Base-by-base conservation (phyloP, 208 protist species). In the Wallacemonas sp. region DNA sequence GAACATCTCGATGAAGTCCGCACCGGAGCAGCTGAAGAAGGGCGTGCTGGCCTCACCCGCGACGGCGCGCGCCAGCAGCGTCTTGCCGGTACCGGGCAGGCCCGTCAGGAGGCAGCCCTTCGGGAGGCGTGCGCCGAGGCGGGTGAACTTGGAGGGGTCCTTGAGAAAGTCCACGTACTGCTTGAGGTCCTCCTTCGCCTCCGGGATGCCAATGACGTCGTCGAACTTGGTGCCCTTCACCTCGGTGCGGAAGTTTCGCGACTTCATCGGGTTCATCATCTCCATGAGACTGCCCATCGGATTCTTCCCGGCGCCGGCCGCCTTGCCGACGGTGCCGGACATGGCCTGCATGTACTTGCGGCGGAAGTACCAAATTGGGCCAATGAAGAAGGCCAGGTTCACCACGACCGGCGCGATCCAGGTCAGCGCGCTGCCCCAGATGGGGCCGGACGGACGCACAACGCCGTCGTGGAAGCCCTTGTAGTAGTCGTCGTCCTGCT, bases 141-240 rank as follows among this genome's bases (percentile, higher is more conserved):
- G 80, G 1, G 81, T 90, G 81, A 98, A 99, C 74, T 97, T 96
- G 26, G 91, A 76, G 0, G 98, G 97, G 26, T 98, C 89, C 81
- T 99, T 98, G 12, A 99, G 78, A 75, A 99, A 99, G 61, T 98
- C 94, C 14, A 99, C 98, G 82, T 99, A 99, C 87, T 99, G 98
- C 83, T 96, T 92, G 44, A 99, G 87, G 61, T 99, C 98, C 32
- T 97, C 85, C 74, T 99, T 99, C 5, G 98, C 98, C 70, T 99
- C 98, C 3, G 97, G 94, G 38, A 99, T 91, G 39, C 98, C 98
- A 46, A 97, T 98, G 22, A 99, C 96, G 74, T 99, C 98, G 55
- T 89, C 86, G 72, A 97, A 97, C 23, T 74, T 95, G 12, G 89
- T 95, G 18, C 79, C 83, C 62, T 95, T 97, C 39, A 95, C 81